These are phyloP conservation scores for Botrytis cinerea DNA, from an alignment of 2,329 filamentous ascomycete genomes.

Conservation along the genomic window DNA sequence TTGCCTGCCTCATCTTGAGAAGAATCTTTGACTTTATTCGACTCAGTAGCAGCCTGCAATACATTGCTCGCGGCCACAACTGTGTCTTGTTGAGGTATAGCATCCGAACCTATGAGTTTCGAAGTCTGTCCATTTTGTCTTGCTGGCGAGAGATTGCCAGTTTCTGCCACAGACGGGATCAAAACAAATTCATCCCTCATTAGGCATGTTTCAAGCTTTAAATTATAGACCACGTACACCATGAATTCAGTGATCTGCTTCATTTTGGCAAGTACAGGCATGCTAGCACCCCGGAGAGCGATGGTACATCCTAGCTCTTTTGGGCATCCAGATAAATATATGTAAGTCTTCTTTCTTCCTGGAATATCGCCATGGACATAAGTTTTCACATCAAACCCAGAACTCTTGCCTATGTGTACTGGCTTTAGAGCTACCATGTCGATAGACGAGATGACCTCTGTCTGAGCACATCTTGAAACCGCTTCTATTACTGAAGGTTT, in stretches of 20 bases:
- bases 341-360: constrained; percentile 87
- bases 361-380: constrained; percentile 77
- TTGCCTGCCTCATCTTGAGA: background rate
- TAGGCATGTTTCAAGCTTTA: constrained; percentile 91
- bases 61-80: constrained; percentile 36
- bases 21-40: constrained; percentile 22
- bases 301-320: constrained; percentile 94
- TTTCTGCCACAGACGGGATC: constrained; percentile 65
- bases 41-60: constrained; percentile 33
- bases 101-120: constrained; percentile 20
- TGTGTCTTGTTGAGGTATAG: constrained; percentile 26
- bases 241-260: constrained; percentile 98
- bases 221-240: constrained; percentile 97
- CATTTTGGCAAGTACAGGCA: constrained; percentile 70
- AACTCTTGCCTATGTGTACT: constrained; percentile 76
- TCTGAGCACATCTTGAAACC: constrained; percentile 88
- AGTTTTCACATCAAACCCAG: constrained; percentile 92
- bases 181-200: constrained; percentile 91
- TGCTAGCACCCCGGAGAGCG: constrained; percentile 79
- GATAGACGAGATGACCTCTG: constrained; percentile 88
- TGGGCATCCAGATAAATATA: constrained; percentile 88
- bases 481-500: constrained; percentile 95
- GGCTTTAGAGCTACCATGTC: constrained; percentile 82
- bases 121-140: constrained; percentile 33
- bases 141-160: constrained; percentile 45